phyloP scores from a whole-genome alignment of 345 rosid species.

The Triadica sebifera region DNA sequence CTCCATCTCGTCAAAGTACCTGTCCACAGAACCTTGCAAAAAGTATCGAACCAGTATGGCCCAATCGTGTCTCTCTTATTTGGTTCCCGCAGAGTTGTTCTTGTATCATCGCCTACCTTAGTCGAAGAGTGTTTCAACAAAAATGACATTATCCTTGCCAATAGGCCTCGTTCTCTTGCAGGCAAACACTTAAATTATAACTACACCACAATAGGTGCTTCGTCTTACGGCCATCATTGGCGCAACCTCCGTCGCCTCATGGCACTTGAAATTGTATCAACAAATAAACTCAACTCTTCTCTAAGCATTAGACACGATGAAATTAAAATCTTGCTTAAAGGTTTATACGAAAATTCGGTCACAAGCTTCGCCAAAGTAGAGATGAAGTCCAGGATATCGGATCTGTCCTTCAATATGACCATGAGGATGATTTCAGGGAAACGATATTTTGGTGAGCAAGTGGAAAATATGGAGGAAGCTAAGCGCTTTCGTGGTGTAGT shows the following conservation, averaged over 20 bases:
- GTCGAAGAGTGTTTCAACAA: conserved; percentile 18
- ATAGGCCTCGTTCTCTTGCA: conserved; percentile 14
- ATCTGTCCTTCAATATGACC: neutral
- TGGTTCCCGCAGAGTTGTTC: neutral
- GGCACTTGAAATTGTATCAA: conserved; percentile 2
- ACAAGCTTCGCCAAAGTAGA: neutral
- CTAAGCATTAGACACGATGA: neutral
- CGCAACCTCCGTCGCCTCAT: conserved; percentile 12
- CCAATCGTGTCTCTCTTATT: conserved; percentile 15
- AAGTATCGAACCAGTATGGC: conserved; percentile 2
- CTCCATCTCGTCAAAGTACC: too few species aligned
- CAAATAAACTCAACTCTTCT: neutral
- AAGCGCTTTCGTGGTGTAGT: neutral
- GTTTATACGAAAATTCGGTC: neutral
- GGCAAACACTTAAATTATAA: neutral
- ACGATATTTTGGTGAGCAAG: neutral
- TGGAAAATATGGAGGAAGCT: neutral
- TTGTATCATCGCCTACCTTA: conserved; percentile 18
- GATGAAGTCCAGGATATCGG: neutral
- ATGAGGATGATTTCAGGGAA: conserved; percentile 15
- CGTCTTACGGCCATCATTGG: conserved; percentile 7
- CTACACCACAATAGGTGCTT: neutral
- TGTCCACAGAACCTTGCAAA: too few species aligned
- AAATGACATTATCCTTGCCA: conserved; percentile 20
- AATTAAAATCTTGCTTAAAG: neutral